A percentile compares a stretch with the other conserved stretches of the same genome.
Conservation (phyloP, 78 protist species). For the Mastigamoeba balamuthi region DNA sequence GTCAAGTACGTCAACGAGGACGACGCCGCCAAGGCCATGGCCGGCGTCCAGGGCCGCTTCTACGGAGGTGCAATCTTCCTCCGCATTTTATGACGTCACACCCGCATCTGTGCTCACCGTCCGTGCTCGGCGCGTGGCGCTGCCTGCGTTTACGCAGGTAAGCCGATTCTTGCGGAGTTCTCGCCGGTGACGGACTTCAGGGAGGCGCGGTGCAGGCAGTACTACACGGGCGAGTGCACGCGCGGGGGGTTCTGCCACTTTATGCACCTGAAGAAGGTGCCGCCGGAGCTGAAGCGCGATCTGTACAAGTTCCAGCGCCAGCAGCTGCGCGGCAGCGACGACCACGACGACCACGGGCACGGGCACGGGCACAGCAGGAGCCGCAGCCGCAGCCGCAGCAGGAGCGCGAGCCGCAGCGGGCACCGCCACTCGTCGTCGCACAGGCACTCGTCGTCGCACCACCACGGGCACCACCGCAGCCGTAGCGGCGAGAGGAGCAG, state of each 20-base stretch:
- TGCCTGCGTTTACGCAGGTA: slow-evolving; percentile 21
- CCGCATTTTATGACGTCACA: neutral
- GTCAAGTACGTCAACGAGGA: slow-evolving; percentile 84
- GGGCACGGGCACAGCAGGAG: slow-evolving; percentile 24
- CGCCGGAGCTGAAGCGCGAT: slow-evolving; percentile 13
- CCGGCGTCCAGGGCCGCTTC: slow-evolving; percentile 69
- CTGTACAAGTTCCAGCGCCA: too few relatives aligned
- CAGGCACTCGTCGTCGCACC: neutral
- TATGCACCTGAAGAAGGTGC: slow-evolving; percentile 82
- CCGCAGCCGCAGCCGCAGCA: slow-evolving; percentile 30
- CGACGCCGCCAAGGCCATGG: slow-evolving; percentile 71
- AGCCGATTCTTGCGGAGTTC: slow-evolving; percentile 83
- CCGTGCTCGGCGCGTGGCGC: neutral
- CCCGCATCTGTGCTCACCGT: neutral
- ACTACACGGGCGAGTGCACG: slow-evolving; percentile 71
- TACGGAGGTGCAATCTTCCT: slow-evolving; percentile 42
- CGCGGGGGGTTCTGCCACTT: slow-evolving; percentile 97
- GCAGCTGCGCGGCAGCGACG: too few relatives aligned
- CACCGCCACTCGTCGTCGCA: neutral
- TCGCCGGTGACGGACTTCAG: slow-evolving; percentile 97
- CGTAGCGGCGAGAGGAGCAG: slow-evolving; percentile 6
- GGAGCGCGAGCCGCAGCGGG: slow-evolving; percentile 4
- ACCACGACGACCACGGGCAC: too few relatives aligned
- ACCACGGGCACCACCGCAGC: neutral
- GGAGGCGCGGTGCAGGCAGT: slow-evolving; percentile 91